phyloP scores from a whole-genome alignment of 2,329 filamentous ascomycete species.

The Cordyceps tenuipes region DNA sequence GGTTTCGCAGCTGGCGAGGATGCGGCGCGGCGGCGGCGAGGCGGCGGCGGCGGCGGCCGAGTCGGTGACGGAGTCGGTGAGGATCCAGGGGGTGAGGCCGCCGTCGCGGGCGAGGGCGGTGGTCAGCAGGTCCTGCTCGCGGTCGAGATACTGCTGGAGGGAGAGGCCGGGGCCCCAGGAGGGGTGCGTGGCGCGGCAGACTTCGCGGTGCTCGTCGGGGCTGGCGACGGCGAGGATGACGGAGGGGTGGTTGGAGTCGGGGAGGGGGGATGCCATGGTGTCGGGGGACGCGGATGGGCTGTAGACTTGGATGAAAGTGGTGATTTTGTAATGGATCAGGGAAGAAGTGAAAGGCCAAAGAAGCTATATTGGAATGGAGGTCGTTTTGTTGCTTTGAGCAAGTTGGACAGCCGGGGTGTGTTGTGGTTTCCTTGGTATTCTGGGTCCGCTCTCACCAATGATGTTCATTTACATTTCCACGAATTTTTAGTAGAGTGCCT shows the following conservation, averaged over 20 bases:
- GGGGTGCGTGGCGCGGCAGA: conserved; percentile 47
- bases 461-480: too few species aligned
- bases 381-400: too few species aligned
- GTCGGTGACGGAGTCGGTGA: conserved; percentile 39
- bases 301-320: background rate
- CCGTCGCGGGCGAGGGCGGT: conserved; percentile 50
- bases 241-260: conserved; percentile 6
- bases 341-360: background rate
- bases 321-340: background rate
- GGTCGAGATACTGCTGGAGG: conserved; percentile 46
- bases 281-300: background rate
- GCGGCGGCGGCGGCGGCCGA: too few species aligned
- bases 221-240: conserved; percentile 49
- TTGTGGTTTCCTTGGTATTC: too few species aligned
- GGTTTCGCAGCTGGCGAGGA: conserved; percentile 58
- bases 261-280: conserved; percentile 9
- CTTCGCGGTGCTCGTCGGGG: conserved; percentile 41
- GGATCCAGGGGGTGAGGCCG: conserved; percentile 56
- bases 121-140: conserved; percentile 49
- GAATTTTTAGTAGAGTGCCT: too few species aligned
- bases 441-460: too few species aligned
- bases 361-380: background rate
- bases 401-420: too few species aligned
- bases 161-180: conserved; percentile 53
- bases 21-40: conserved; percentile 29